These are phyloP conservation scores for Phialophora tarda DNA, from an alignment of 2,329 filamentous ascomycete species.

Conservation along the genomic window DNA sequence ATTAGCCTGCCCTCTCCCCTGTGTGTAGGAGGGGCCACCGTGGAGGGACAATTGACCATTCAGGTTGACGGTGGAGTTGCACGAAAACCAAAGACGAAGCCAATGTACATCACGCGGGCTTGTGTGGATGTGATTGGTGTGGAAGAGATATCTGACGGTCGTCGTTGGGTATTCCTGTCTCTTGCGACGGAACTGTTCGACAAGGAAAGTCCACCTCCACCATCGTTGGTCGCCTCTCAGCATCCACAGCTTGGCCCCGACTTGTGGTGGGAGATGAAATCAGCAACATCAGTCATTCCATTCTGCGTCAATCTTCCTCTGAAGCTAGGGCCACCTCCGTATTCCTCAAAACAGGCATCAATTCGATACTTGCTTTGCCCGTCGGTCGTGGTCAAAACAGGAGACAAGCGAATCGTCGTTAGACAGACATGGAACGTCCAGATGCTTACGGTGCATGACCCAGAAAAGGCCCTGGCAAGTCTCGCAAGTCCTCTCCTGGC, in stretches of 20 bases:
- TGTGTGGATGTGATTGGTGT: constrained; percentile 59
- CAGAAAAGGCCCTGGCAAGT: constrained; percentile 61
- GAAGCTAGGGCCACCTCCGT: constrained; percentile 61
- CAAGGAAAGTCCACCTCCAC: constrained; percentile 56
- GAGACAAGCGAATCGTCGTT: constrained; percentile 56
- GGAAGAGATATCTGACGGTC: constrained; percentile 56
- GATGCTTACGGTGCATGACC: constrained; percentile 61
- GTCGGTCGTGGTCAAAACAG: constrained; percentile 55
- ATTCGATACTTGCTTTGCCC: constrained; percentile 59
- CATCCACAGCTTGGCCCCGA: constrained; percentile 42
- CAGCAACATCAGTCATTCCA: constrained; percentile 55
- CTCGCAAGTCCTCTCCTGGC: constrained; percentile 48
- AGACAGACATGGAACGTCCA: constrained; percentile 57
- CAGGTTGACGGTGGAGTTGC: constrained; percentile 55
- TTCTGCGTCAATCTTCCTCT: constrained; percentile 61
- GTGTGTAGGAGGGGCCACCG: constrained; percentile 61
- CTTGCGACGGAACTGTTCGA: constrained; percentile 60
- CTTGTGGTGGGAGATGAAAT: constrained; percentile 56
- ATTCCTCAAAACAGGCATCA: constrained; percentile 57
- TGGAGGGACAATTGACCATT: constrained; percentile 58
- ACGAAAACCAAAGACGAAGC: constrained; percentile 45
- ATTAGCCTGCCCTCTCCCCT: constrained; percentile 58
- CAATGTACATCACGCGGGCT: constrained; percentile 56
- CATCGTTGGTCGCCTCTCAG: constrained; percentile 56
- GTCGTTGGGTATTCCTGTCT: constrained; percentile 57